Evolutionary conservation across 2,329 filamentous ascomycete genomes (phyloP), one percentile per base, ranked within the genome.

Genomic region (Phialophora chinensis): DNA sequence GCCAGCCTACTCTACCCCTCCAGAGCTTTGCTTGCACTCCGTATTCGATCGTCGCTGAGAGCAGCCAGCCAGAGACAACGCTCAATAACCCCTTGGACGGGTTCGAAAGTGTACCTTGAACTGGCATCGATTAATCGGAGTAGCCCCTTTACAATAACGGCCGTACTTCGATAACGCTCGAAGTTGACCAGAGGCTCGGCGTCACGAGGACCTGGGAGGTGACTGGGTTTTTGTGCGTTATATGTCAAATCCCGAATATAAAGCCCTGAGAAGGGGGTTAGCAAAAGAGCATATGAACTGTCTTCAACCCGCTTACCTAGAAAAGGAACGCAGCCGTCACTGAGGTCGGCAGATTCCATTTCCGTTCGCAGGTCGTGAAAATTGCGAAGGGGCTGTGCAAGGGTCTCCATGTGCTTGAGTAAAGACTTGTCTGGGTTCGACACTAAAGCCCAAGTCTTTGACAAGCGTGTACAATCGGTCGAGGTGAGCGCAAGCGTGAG

Each of bases 181-280:
- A 89, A 90, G 73, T 90, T 90, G 64, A 90, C 82, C 61, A 90
- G 78, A n/a, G 84, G 79, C 72, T 88, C 86, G 27, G 81, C 78
- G 5, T 76, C 74, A 14, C 72, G 77, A 14, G 77, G 82, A 62
- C 78, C 80, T 12, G 81, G 79, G 52, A 89, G 81, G 69, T 86
- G 84, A 1, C 86, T 82, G 0, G 87, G 87, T 72, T 89, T 89
- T 75, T 89, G 87, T 0, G 87, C 84, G 74, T 89, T 90, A 77
- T 88, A 89, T 57, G 87, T 88, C 63, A 90, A 79, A 73, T 90
- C 87, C 69, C 88, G 87, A 4, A 88, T 87, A 75, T 89, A 90
- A 38, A 89, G 81, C 25, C 87, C 83, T 84, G 57, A 44, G 12
- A 12, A 25, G 2, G 6, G 27, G 23, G 38, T 72, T 61, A 72